These are phyloP conservation scores for Solanum hybrid DNA, from an alignment of 305 asterid species.

Conservation along the genomic window DNA sequence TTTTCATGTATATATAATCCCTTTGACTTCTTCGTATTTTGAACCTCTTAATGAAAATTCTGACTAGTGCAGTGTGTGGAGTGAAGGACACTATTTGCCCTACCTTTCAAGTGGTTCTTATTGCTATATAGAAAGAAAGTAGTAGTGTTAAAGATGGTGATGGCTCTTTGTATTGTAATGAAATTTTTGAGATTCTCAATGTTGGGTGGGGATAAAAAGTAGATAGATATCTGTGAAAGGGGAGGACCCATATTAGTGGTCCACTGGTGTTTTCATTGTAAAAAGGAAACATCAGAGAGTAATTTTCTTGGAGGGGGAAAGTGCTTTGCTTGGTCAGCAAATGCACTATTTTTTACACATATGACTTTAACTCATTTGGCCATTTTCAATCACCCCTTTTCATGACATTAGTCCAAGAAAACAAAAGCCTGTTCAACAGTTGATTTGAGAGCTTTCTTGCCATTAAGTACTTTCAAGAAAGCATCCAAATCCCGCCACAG, in stretches of 20 bases:
- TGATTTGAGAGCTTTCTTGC: conserved; percentile 15
- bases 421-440: conserved; percentile 8
- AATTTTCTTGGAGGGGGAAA: conserved; percentile 16
- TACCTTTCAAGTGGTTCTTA: background rate
- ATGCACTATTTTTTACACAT: conserved; percentile 17
- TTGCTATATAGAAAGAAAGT: background rate
- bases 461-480: background rate
- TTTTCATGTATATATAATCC: background rate
- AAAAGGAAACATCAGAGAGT: conserved; percentile 9
- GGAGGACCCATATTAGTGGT: conserved; percentile 16
- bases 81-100: background rate
- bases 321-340: conserved; percentile 37
- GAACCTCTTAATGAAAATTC: background rate
- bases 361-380: conserved; percentile 12
- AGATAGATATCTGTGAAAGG: conserved; percentile 19
- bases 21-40: background rate
- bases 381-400: conserved; percentile 25
- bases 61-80: background rate
- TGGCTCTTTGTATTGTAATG: background rate
- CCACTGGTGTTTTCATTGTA: conserved; percentile 13
- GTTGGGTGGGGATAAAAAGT: conserved; percentile 34
- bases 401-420: conserved; percentile 14
- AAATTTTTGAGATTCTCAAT: conserved; percentile 11
- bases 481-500: background rate
- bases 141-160: background rate